These are phyloP conservation scores for Setomelanomma holmii DNA, from an alignment of 2,329 filamentous ascomycete species.

Conservation along the genomic window DNA sequence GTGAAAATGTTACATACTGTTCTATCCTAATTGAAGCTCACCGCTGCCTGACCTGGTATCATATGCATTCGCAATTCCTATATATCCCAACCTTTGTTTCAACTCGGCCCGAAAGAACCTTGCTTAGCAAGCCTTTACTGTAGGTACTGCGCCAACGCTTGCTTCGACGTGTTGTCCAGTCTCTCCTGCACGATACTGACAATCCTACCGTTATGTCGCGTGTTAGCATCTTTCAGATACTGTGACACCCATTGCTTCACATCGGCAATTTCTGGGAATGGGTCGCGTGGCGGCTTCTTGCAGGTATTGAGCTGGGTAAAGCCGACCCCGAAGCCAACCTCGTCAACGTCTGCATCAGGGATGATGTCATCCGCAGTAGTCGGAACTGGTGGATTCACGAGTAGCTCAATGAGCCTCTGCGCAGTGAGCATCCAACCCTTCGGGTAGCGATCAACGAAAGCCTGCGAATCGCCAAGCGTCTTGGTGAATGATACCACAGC, in stretches of 20 bases:
- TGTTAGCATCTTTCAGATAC: constrained; percentile 80
- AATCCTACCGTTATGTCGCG: constrained; percentile 73
- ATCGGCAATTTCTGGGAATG: constrained; percentile 83
- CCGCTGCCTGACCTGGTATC: constrained; percentile 25
- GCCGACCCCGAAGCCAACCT: constrained; percentile 91
- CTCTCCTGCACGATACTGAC: constrained; percentile 75
- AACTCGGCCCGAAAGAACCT: too few species aligned
- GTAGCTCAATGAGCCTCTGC: constrained; percentile 84
- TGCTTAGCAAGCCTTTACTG: too few species aligned
- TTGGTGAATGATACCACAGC: constrained; percentile 94
- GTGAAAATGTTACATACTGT: background rate
- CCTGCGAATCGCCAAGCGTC: constrained; percentile 83
- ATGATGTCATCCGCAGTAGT: constrained; percentile 74
- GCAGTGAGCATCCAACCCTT: constrained; percentile 90
- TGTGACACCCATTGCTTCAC: constrained; percentile 83
- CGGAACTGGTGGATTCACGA: constrained; percentile 84
- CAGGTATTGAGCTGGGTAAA: constrained; percentile 95
- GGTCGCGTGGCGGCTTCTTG: constrained; percentile 74
- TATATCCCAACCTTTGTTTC: background rate
- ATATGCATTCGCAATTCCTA: constrained; percentile 10
- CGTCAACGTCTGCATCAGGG: constrained; percentile 89
- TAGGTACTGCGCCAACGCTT: constrained; percentile 47
- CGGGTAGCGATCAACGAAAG: constrained; percentile 74
- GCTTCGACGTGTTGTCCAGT: constrained; percentile 57
- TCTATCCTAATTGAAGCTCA: constrained; percentile 1